Evolutionary conservation across 2,329 filamentous ascomycete species (phyloP).

Genomic region (Epichloe sylvatica): DNA sequence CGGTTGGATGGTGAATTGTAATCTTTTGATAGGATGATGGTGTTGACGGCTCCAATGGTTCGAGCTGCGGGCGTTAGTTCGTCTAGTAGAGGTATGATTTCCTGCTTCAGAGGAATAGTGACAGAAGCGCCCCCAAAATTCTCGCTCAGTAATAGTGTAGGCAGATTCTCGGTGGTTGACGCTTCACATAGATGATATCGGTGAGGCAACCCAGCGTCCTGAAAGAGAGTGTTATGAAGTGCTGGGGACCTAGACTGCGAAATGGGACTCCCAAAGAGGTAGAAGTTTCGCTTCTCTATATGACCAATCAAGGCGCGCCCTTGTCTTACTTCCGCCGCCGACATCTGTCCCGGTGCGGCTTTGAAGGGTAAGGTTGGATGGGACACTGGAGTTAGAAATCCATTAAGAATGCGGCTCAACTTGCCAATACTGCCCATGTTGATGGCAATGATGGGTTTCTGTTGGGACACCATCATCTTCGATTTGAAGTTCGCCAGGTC

Average conservation of each 20-base stretch:
- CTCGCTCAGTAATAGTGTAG: conserved; percentile 49
- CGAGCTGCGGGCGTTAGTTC: conserved; percentile 64
- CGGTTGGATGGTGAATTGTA: conserved; percentile 24
- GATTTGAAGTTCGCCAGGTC: conserved; percentile 68
- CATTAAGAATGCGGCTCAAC: conserved; percentile 77
- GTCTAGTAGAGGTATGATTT: conserved; percentile 71
- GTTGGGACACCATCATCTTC: conserved; percentile 57
- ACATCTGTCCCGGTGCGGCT: conserved; percentile 86
- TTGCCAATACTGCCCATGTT: conserved; percentile 89
- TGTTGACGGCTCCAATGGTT: conserved; percentile 87
- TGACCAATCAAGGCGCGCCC: conserved; percentile 68
- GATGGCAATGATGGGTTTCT: conserved; percentile 79
- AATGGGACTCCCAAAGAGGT: conserved; percentile 78
- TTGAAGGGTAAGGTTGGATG: conserved; percentile 83
- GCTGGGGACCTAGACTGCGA: conserved; percentile 70
- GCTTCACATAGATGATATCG: conserved; percentile 69
- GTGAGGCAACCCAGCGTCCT: conserved; percentile 66
- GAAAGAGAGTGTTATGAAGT: conserved; percentile 79
- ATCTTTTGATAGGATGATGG: conserved; percentile 51
- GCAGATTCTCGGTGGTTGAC: conserved; percentile 44
- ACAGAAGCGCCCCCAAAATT: conserved; percentile 94
- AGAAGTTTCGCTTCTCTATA: conserved; percentile 63
- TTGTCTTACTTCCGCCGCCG: conserved; percentile 72
- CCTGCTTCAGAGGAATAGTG: conserved; percentile 87
- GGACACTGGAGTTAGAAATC: conserved; percentile 87